These are phyloP conservation scores for Nakazawaea molendinolei DNA, from an alignment of 805 yeast species.

Conservation along the genomic window DNA sequence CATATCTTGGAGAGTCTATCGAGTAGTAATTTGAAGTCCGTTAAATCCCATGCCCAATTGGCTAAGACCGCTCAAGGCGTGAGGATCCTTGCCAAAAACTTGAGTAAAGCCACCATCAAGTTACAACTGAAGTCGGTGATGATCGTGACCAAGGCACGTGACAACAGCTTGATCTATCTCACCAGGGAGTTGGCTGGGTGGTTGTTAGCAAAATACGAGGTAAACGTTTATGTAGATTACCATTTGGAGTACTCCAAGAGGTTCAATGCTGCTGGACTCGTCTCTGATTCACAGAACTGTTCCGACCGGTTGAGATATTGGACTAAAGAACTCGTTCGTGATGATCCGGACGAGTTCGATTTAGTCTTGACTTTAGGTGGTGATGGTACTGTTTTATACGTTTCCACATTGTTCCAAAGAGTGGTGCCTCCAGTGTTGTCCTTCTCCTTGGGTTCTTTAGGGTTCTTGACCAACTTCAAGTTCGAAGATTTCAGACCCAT, in stretches of 20 bases:
- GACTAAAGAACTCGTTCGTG: constrained; percentile 51
- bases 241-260: constrained; percentile 54
- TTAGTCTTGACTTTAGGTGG: constrained; percentile 89
- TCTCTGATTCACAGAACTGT: constrained; percentile 35
- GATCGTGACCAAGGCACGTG: constrained; percentile 88
- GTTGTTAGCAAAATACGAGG: constrained; percentile 38
- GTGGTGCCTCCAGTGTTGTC: constrained; percentile 89
- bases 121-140: constrained; percentile 63
- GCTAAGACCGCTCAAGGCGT: constrained; percentile 82
- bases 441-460: constrained; percentile 85
- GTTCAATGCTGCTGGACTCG: constrained; percentile 53
- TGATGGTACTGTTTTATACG: constrained; percentile 90
- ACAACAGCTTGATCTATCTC: constrained; percentile 65
- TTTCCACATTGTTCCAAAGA: constrained; percentile 77
- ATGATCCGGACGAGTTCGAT: constrained; percentile 49
- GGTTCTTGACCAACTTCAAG: constrained; percentile 82
- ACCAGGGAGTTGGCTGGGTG: constrained; percentile 79
- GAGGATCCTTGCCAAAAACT: constrained; percentile 63
- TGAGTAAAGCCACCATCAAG: constrained; percentile 64
- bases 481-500: constrained; percentile 64
- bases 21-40: constrained; percentile 41
- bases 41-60: constrained; percentile 64
- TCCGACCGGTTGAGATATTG: constrained; percentile 55
- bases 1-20: constrained; percentile 16
- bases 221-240: constrained; percentile 65